Conservation (phyloP, 139 green algal species). For the Mychonastes homosphaera region DNA sequence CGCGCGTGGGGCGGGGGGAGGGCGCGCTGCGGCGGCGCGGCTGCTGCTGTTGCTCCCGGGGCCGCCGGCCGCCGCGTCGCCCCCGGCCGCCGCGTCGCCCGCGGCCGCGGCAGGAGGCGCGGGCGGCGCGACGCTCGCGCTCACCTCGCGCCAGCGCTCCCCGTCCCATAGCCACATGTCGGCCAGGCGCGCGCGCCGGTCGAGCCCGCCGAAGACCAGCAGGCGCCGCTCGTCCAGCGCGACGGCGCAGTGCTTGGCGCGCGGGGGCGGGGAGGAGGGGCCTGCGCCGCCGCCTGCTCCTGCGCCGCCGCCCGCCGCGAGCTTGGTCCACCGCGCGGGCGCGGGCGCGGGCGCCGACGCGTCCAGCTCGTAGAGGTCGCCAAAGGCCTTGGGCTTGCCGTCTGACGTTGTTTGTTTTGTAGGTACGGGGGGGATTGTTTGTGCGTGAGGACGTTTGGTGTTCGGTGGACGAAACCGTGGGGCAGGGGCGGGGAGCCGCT, state of each 20-base stretch:
- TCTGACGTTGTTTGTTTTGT: not conserved
- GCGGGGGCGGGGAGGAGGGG: conserved; percentile 32
- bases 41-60: no score
- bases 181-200: conserved; percentile 59
- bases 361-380: conserved; percentile 62
- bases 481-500: not conserved
- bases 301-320: not conserved
- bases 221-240: conserved; percentile 48
- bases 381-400: conserved; percentile 64
- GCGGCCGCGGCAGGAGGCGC: no score
- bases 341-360: conserved; percentile 34
- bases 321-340: conserved; percentile 6
- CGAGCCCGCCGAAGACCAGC: conserved; percentile 68
- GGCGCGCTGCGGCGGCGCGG: conserved; percentile 33
- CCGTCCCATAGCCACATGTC: conserved; percentile 68
- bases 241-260: conserved; percentile 55
- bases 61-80: no score
- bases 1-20: conserved; percentile 42
- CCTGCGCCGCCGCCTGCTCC: conserved; percentile 28
- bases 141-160: no score
- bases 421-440: not conserved
- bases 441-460: not conserved
- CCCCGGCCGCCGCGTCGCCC: no score
- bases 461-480: not conserved
- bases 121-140: no score